phyloP scores from a whole-genome alignment of 331 rosid genomes.

The Pyrus hybrid region DNA sequence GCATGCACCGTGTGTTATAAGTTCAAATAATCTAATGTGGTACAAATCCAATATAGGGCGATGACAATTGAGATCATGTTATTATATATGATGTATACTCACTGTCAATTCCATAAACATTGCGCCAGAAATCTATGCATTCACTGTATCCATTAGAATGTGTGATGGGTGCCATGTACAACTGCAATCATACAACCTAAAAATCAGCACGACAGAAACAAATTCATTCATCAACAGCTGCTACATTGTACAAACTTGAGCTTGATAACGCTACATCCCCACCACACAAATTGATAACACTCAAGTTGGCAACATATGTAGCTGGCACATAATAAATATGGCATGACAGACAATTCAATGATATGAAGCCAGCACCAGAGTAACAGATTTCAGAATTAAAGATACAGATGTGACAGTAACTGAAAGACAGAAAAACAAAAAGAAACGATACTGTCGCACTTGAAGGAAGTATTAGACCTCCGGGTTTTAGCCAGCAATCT shows the following conservation, averaged over 20 bases:
- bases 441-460: slow-evolving; percentile 56
- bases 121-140: slow-evolving; percentile 94
- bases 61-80: slow-evolving; percentile 3
- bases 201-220: slow-evolving; percentile 9
- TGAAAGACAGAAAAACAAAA: neutral
- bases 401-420: neutral
- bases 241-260: neutral
- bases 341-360: neutral
- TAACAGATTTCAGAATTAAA: neutral
- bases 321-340: neutral
- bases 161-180: slow-evolving; percentile 94
- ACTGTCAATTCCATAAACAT: slow-evolving; percentile 97
- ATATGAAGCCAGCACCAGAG: neutral
- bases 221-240: neutral
- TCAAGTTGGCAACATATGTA: neutral
- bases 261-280: neutral
- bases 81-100: slow-evolving; percentile 27
- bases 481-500: slow-evolving; percentile 98
- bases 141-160: slow-evolving; percentile 83
- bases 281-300: neutral
- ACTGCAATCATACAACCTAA: slow-evolving; percentile 31
- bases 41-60: neutral
- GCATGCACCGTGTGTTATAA: neutral
- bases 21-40: neutral
- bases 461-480: slow-evolving; percentile 98